Percentiles rank a stretch among this genome's conserved stretches.
Conservation (phyloP, 148 eudicot species). For the Tetragonia tetragonoides region DNA sequence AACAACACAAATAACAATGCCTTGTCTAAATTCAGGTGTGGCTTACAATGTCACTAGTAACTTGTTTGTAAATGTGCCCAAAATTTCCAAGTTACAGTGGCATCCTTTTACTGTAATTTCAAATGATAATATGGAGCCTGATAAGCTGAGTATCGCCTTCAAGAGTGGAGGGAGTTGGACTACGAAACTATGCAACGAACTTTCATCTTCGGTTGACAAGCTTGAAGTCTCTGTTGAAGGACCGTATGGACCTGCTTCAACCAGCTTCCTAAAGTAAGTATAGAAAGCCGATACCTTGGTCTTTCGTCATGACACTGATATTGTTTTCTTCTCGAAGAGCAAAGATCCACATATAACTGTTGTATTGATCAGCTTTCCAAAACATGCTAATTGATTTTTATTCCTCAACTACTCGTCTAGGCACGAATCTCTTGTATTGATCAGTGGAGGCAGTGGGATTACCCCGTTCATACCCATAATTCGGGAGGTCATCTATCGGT, state of each 20-base stretch:
- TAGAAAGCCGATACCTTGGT: too few relatives aligned
- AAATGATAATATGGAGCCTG: slow-evolving; percentile 50
- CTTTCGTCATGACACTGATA: too few relatives aligned
- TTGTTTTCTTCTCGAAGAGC: too few relatives aligned
- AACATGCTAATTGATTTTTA: background rate
- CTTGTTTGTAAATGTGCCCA: slow-evolving; percentile 61
- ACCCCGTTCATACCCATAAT: slow-evolving; percentile 51
- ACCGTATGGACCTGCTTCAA: slow-evolving; percentile 51
- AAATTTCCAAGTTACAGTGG: slow-evolving; percentile 77
- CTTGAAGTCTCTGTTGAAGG: slow-evolving; percentile 53
- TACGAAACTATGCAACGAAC: slow-evolving; percentile 37
- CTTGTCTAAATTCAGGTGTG: slow-evolving; percentile 35
- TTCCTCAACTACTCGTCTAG: slow-evolving; percentile 16
- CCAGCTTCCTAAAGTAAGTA: slow-evolving; percentile 38
- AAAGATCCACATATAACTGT: too few relatives aligned
- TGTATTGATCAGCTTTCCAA: too few relatives aligned
- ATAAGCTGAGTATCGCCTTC: slow-evolving; percentile 54
- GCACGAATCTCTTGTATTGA: slow-evolving; percentile 39
- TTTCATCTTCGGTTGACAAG: slow-evolving; percentile 41
- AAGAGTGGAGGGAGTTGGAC: slow-evolving; percentile 52
- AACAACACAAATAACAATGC: too few relatives aligned
- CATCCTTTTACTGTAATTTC: slow-evolving; percentile 78
- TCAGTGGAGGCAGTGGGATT: slow-evolving; percentile 56
- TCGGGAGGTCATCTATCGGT: slow-evolving; percentile 42
- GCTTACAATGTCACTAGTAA: slow-evolving; percentile 61